Percentiles rank a stretch among this genome's conserved stretches.
phyloP scores from a whole-genome alignment of 371 early-diverging fungal species.

The Umbelopsis sp. region DNA sequence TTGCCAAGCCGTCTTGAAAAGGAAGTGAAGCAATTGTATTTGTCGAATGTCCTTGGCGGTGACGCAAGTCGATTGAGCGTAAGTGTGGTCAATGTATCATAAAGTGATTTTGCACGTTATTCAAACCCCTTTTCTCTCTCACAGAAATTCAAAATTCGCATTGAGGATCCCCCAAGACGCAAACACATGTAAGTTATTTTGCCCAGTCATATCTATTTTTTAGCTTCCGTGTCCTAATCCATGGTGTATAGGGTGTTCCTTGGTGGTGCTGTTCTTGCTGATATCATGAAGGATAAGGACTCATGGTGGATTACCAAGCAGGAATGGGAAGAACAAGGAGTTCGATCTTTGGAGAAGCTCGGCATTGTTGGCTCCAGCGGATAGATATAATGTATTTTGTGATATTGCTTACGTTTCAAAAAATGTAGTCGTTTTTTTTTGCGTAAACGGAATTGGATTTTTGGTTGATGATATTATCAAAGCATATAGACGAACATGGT shows the following conservation, averaged over 20 bases:
- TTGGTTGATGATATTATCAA: too few species aligned
- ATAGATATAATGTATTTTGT: constrained; percentile 24
- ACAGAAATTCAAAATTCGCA: constrained; percentile 95
- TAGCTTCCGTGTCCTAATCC: neutral
- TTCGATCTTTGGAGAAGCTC: constrained; percentile 77
- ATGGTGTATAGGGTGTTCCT: constrained; percentile 74
- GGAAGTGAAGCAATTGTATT: constrained; percentile 96
- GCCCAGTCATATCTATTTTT: neutral
- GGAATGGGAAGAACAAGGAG: constrained; percentile 95
- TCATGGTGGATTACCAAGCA: constrained; percentile 91
- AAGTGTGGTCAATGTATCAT: constrained; percentile 27
- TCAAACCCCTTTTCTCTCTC: neutral
- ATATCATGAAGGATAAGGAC: constrained; percentile 93
- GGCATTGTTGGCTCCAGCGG: constrained; percentile 53
- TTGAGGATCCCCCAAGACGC: constrained; percentile 97
- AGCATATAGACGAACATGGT: too few species aligned
- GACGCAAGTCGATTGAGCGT: constrained; percentile 84
- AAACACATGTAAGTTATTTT: constrained; percentile 77
- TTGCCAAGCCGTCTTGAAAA: constrained; percentile 95
- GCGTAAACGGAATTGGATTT: too few species aligned
- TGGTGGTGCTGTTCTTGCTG: constrained; percentile 97
- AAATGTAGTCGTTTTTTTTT: neutral
- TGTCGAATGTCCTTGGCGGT: constrained; percentile 84
- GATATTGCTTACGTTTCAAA: neutral
- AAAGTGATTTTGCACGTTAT: neutral